Conservation (phyloP, 345 rosid species). For the Melastoma malabathricum region DNA sequence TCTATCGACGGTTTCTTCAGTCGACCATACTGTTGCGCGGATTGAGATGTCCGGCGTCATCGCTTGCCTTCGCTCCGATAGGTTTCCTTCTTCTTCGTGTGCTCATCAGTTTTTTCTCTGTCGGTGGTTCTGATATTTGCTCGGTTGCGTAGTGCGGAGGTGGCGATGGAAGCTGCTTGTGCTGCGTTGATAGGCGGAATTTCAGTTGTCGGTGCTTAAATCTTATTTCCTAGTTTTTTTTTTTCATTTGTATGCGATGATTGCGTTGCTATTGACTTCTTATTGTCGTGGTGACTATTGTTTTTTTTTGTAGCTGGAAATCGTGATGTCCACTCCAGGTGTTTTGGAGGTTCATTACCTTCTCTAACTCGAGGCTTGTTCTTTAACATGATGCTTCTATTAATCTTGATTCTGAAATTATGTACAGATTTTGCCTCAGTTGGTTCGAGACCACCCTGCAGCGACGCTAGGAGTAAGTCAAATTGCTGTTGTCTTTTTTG, state of each 20-base stretch:
- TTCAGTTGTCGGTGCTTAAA: conserved; percentile 31
- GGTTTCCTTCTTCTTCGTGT: conserved; percentile 2
- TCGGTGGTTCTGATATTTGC: neutral
- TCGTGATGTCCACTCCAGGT: conserved; percentile 44
- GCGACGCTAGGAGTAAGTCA: conserved; percentile 34
- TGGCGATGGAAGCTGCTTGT: conserved; percentile 39
- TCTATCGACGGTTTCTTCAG: conserved; percentile 7
- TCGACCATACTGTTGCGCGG: conserved; percentile 14
- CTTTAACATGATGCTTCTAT: neutral
- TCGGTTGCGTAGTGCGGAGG: conserved; percentile 25
- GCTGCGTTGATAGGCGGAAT: conserved; percentile 45
- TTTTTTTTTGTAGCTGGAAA: conserved; percentile 33
- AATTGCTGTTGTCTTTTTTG: neutral
- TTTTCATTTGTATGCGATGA: neutral
- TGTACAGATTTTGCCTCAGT: conserved; percentile 23
- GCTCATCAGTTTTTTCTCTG: neutral
- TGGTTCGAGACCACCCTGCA: conserved; percentile 32
- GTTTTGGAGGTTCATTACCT: conserved; percentile 36
- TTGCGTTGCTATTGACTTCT: neutral
- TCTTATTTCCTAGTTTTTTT: neutral
- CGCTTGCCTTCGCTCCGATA: conserved; percentile 45
- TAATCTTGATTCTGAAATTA: neutral
- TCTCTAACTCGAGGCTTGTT: neutral
- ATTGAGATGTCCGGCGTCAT: conserved; percentile 35
- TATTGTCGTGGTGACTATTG: neutral